These are phyloP conservation scores for Pythium aristosporum DNA, from an alignment of 352 stramenopile genomes.

Conservation along the genomic window DNA sequence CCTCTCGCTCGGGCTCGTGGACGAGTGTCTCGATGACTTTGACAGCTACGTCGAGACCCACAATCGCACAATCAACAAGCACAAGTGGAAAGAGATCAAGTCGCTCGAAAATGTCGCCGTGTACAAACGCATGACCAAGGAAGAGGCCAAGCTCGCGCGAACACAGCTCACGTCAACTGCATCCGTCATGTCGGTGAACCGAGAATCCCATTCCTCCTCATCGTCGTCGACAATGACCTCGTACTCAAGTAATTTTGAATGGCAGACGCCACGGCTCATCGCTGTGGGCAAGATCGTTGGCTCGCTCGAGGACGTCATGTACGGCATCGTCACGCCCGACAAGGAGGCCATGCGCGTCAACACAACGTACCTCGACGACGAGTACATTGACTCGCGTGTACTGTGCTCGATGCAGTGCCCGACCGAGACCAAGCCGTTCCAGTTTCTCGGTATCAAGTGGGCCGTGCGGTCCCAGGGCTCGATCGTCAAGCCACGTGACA, in stretches of 20 bases:
- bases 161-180: neutral
- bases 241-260: conserved; percentile 6
- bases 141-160: neutral
- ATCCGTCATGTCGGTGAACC: neutral
- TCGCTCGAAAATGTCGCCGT: conserved; percentile 8
- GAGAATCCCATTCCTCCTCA: neutral
- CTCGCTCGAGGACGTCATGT: conserved; percentile 18
- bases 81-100: conserved; percentile 19
- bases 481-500: conserved; percentile 35
- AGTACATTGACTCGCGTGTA: conserved; percentile 35
- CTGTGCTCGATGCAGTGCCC: conserved; percentile 33
- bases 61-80: conserved; percentile 2
- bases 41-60: neutral
- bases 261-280: conserved; percentile 11
- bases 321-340: conserved; percentile 25
- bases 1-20: conserved; percentile 11
- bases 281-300: conserved; percentile 17
- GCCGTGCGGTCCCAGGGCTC: conserved; percentile 23
- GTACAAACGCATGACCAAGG: conserved; percentile 1
- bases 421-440: conserved; percentile 29
- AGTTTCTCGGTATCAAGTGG: conserved; percentile 31
- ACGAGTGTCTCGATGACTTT: conserved; percentile 6
- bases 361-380: conserved; percentile 9
- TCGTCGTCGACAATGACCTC: neutral
- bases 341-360: conserved; percentile 40